Conservation (phyloP, 2,329 filamentous ascomycete genomes). For the Akanthomyces muscarius region DNA sequence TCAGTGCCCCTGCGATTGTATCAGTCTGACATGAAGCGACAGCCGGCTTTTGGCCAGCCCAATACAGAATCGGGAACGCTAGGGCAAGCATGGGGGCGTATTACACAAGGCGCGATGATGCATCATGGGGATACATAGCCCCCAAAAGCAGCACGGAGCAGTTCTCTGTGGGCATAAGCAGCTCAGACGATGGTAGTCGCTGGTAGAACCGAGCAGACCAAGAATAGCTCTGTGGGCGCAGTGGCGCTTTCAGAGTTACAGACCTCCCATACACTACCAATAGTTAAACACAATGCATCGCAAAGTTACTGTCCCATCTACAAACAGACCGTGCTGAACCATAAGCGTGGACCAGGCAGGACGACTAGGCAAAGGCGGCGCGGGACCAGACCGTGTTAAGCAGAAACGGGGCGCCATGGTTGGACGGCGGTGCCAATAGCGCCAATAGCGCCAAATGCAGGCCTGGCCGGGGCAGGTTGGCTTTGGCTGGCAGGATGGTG, state of each 20-base stretch:
- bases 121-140: background rate
- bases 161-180: background rate
- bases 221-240: background rate
- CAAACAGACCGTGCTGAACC: background rate
- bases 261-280: background rate
- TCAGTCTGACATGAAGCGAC: background rate
- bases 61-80: background rate
- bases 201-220: background rate
- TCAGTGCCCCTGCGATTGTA: background rate
- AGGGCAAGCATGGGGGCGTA: background rate
- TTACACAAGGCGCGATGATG: background rate
- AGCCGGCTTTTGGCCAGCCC: conserved; percentile 1
- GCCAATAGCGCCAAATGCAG: background rate
- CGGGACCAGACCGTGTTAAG: background rate
- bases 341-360: background rate
- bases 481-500: background rate
- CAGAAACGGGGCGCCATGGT: background rate
- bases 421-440: background rate
- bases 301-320: background rate
- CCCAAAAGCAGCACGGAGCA: background rate
- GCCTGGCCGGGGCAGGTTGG: background rate
- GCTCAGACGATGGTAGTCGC: background rate
- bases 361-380: background rate
- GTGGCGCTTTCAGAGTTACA: background rate
- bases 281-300: background rate